Conservation (phyloP, 805 yeast species). For the Starmera dryadoides region DNA sequence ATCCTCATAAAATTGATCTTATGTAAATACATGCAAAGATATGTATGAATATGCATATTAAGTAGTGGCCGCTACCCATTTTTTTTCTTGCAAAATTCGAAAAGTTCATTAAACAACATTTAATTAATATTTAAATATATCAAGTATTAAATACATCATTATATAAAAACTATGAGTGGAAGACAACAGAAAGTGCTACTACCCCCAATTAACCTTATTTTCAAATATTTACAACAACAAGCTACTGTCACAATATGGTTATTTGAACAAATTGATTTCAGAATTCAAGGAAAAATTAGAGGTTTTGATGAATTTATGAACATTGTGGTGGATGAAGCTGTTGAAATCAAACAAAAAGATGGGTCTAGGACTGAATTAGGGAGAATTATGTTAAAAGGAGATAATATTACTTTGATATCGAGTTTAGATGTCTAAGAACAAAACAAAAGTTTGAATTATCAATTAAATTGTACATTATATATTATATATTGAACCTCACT, state of each 20-base stretch:
- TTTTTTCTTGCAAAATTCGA: too few species aligned
- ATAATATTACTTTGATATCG: conserved; percentile 75
- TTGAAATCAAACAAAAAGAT: conserved; percentile 54
- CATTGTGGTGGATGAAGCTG: conserved; percentile 52
- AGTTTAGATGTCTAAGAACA: conserved; percentile 11
- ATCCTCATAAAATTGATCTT: too few species aligned
- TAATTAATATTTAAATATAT: too few species aligned
- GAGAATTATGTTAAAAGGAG: conserved; percentile 81
- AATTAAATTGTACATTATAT: background rate
- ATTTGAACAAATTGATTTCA: conserved; percentile 70
- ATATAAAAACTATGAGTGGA: conserved; percentile 10
- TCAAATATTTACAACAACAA: conserved; percentile 80
- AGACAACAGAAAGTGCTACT: conserved; percentile 50
- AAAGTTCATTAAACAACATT: too few species aligned
- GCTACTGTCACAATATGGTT: conserved; percentile 80
- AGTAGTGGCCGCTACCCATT: too few species aligned
- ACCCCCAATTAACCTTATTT: conserved; percentile 90
- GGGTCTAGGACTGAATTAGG: conserved; percentile 53
- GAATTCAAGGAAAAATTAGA: conserved; percentile 75
- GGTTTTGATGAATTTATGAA: conserved; percentile 99
- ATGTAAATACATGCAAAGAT: too few species aligned
- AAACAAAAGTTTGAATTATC: too few species aligned
- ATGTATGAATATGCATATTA: too few species aligned
- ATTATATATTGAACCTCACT: background rate
- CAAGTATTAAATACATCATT: too few species aligned